Evolutionary conservation across 164 flowering plant species (phyloP), one percentile per base, ranked within the genome.

Genomic region (Nymphaea colorata): DNA sequence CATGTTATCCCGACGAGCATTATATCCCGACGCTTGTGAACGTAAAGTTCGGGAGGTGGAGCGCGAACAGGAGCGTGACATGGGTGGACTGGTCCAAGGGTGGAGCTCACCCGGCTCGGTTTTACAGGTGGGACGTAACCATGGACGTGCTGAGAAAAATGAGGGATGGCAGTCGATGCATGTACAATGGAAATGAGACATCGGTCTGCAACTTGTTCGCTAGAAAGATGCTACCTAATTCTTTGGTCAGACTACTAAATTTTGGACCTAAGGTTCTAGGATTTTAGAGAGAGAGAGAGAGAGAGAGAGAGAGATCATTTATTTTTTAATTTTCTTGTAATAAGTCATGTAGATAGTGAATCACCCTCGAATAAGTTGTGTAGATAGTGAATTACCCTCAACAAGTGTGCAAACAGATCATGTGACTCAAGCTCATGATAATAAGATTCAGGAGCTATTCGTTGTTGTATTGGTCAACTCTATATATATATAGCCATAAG

Each of bases 81-180:
- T 86, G 83, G 84, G 89, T 83, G 65, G 93, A 90, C 70, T 90
- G 93, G 96, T 77, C 90, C 3, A 79, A 65, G 44, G 86, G 91
- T 4, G 91, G 91, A 25, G 77, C 96, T 16, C 90, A 90, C 73
- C 93, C 96, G 0, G 44, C 71, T 4, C 68, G 66, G 72, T 79
- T 79, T 44, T 6, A 59, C 10, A 82, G 93, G 68, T 53, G 64
- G 4, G 79, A 83, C 17, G 82, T 89, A 15, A 87, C 88, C 0
- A 8, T 67, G 4, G 90, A 84, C 68, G 72, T 82, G 41, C 69
- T 91, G 76, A 60, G 76, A 79, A 75, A 57, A 68, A 17, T 88
- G 81, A 87, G 93, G 75, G 4, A 47, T 47, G 55, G 55, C 7
- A 66, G 42, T 2, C 63, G 11, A 3, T 84, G 93, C 64, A 69